phyloP scores from a whole-genome alignment of 257 asterid genomes.

The Rauvolfia tetraphylla region DNA sequence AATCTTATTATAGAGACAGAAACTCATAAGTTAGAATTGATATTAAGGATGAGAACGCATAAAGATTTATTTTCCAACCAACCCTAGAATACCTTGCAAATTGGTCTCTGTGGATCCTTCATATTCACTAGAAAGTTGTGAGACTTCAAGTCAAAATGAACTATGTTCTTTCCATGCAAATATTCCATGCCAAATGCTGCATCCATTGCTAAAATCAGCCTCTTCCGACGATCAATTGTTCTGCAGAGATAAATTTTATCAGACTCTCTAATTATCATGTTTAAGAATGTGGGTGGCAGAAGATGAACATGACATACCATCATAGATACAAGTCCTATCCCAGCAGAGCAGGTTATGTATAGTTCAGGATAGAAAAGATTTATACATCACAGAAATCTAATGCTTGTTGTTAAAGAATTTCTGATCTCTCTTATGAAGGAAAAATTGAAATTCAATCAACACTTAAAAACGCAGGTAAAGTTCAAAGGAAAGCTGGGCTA shows the following conservation, averaged over 20 bases:
- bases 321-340: neutral
- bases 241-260: slow-evolving; percentile 16
- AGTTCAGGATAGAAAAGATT: neutral
- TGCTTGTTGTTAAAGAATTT: neutral
- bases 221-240: slow-evolving; percentile 32
- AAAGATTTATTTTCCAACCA: neutral
- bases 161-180: slow-evolving; percentile 29
- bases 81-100: slow-evolving; percentile 29
- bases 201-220: slow-evolving; percentile 33
- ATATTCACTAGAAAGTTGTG: slow-evolving; percentile 35
- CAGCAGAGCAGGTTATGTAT: neutral
- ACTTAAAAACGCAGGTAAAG: neutral
- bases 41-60: neutral
- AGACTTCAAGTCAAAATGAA: slow-evolving; percentile 36
- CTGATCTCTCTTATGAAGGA: neutral
- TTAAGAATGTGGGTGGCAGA: neutral
- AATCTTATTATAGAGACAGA: neutral
- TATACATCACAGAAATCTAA: neutral
- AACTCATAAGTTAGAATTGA: neutral
- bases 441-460: neutral
- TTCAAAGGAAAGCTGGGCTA: neutral
- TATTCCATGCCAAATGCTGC: slow-evolving; percentile 39
- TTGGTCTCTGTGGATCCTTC: slow-evolving; percentile 34
- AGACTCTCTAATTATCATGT: neutral
- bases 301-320: neutral